A percentile compares a stretch with the other conserved stretches of the same genome.
Evolutionary conservation across 179 eudicot species (phyloP).

Genomic region (Patellifolia procumbens): DNA sequence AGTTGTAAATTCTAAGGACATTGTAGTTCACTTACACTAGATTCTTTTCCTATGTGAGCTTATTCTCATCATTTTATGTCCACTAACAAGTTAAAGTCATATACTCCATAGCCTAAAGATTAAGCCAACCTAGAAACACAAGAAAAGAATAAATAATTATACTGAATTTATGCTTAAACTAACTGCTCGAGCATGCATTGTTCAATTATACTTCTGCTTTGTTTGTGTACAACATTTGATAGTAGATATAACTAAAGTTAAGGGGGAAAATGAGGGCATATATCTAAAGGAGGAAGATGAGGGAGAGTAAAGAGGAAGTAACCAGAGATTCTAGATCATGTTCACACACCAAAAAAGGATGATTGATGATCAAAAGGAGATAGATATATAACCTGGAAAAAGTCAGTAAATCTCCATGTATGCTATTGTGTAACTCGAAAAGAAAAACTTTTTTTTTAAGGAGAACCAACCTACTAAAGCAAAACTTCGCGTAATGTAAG

Average conservation of each 20-base stretch:
- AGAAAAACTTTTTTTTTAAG: too few relatives aligned
- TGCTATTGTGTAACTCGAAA: too few relatives aligned
- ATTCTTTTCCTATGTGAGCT: not conserved
- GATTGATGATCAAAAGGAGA: slow-evolving; percentile 28
- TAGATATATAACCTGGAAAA: slow-evolving; percentile 8
- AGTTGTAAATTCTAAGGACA: not conserved
- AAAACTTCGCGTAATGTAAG: too few relatives aligned
- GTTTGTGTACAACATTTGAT: not conserved
- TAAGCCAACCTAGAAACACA: slow-evolving; percentile 4
- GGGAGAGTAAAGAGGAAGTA: slow-evolving; percentile 40
- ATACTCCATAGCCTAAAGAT: slow-evolving; percentile 1
- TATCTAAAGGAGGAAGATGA: slow-evolving; percentile 1
- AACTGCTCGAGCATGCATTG: not conserved
- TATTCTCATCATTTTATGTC: slow-evolving; percentile 2
- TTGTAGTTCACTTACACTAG: not conserved
- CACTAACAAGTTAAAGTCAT: slow-evolving; percentile 1
- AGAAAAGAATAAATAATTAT: not conserved
- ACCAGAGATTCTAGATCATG: slow-evolving; percentile 34
- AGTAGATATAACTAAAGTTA: not conserved
- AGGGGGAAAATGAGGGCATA: not conserved
- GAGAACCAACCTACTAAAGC: too few relatives aligned
- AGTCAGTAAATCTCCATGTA: not conserved
- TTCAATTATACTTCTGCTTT: not conserved
- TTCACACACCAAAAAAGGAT: slow-evolving; percentile 27
- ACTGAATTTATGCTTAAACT: not conserved